Evolutionary conservation across 768 basidiomycete genomes (phyloP), one percentile per base, ranked within the genome.

Genomic region (Rhodotorula graminis): DNA sequence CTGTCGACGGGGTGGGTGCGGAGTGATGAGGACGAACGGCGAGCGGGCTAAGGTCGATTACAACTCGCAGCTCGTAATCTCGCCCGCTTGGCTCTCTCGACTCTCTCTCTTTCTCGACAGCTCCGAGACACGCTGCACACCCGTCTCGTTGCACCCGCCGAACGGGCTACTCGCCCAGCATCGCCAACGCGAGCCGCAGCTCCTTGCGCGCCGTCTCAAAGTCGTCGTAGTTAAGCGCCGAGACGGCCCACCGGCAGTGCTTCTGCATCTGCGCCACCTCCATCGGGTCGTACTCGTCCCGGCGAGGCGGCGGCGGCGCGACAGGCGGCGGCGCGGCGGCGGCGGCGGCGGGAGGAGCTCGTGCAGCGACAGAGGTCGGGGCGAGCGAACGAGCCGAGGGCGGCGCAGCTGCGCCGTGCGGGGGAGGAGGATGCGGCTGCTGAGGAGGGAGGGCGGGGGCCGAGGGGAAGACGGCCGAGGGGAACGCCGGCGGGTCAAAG

Each of bases 211-310:
- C 95, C 77, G 91, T 90, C 74, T 90, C 89, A 18, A 85, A 84
- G 81, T 99, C 95, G 79, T 98, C 95, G 80, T 94, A 97, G 79
- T 97, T 93, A 66, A 99, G 83, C n/a, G 96, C 88, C 44, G 91
- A 92, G 69, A 97, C 91, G 14, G 95, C 95, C 82, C 90, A 96
- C 65, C 86, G 86, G 76, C 93, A 93, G 77, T 94, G 93, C 79
- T 91, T 96, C 84, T 99, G 94, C 23, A 87, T 87, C 73, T 89
- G 87, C 29, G 88, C 84, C 37, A 96, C 85, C 65, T 88, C 79
- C 64, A 83, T 83, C 9, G 90, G 61, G 57, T 79, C 77, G 21
- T 68, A 67, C 2, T 47, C 18, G 12, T 71, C 67, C 4, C 14
- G n/a, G n/a, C 37, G 37, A 37, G 8, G 33, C 6, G 31, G 42